Evolutionary conservation across 2,329 filamentous ascomycete genomes (phyloP).

Genomic region (Chalaropsis ovoidea): DNA sequence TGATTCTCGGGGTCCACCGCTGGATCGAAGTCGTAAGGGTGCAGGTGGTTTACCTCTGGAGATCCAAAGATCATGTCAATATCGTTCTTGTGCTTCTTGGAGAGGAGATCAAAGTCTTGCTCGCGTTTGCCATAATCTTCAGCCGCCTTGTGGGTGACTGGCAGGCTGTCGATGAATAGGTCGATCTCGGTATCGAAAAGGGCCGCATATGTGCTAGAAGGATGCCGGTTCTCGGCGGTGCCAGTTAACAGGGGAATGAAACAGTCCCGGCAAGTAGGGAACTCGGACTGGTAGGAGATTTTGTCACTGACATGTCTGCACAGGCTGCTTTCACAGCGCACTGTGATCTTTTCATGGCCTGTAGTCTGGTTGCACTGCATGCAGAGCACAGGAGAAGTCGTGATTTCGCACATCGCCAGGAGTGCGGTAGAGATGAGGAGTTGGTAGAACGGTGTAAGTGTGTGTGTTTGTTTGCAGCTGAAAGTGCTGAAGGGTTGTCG

Average conservation of each 20-base stretch:
- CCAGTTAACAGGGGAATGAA: neutral
- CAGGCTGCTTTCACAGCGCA: neutral
- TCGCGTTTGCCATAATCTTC: neutral
- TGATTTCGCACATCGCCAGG: neutral
- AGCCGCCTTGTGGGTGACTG: neutral
- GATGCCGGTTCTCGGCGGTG: neutral
- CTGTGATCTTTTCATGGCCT: neutral
- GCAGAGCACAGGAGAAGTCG: neutral
- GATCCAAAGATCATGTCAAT: neutral
- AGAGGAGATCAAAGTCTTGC: neutral
- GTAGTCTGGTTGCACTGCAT: neutral
- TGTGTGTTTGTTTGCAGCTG: neutral
- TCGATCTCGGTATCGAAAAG: constrained; percentile 2
- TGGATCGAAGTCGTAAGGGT: neutral
- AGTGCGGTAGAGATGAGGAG: too few relatives aligned
- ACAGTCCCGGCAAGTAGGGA: neutral
- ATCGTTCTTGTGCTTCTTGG: neutral
- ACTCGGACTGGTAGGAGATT: neutral
- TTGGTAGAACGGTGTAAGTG: neutral
- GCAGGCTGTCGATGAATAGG: neutral
- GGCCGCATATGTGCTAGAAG: neutral
- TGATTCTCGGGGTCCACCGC: neutral
- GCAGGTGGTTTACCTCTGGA: neutral
- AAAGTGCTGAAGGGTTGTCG: neutral
- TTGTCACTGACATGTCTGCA: neutral